Percentiles rank a stretch among this genome's conserved stretches.
phyloP scores from a whole-genome alignment of 148 eudicot species.

The Diospyros lotus region DNA sequence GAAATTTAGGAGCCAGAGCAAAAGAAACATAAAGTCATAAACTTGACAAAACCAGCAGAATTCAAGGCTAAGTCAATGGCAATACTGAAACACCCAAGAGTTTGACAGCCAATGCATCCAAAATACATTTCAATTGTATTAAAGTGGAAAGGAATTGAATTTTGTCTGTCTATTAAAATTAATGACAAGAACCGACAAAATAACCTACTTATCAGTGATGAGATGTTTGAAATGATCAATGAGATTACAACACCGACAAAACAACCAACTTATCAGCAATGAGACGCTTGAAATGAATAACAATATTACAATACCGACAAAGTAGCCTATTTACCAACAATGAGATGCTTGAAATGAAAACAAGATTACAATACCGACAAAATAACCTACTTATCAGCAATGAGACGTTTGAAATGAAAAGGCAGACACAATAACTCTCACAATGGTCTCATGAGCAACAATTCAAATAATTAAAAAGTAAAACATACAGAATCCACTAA shows the following conservation, averaged over 20 bases:
- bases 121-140: background rate
- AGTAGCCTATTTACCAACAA: background rate
- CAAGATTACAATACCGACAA: background rate
- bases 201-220: background rate
- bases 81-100: background rate
- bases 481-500: background rate
- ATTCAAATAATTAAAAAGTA: background rate
- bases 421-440: background rate
- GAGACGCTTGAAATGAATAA: too few relatives aligned
- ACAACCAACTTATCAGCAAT: background rate
- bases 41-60: background rate
- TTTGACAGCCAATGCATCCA: background rate
- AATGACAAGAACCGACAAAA: background rate
- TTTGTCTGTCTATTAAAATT: too few relatives aligned
- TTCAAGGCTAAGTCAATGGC: background rate
- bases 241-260: background rate
- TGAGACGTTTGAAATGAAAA: background rate
- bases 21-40: constrained; percentile 5
- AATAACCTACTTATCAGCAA: background rate
- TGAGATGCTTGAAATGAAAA: too few relatives aligned
- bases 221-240: background rate
- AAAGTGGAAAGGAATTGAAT: background rate
- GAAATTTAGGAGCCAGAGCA: background rate
- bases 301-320: background rate
- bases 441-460: background rate